phyloP scores from a whole-genome alignment of 75 land plant genomes.

The Larix kaempferi region DNA sequence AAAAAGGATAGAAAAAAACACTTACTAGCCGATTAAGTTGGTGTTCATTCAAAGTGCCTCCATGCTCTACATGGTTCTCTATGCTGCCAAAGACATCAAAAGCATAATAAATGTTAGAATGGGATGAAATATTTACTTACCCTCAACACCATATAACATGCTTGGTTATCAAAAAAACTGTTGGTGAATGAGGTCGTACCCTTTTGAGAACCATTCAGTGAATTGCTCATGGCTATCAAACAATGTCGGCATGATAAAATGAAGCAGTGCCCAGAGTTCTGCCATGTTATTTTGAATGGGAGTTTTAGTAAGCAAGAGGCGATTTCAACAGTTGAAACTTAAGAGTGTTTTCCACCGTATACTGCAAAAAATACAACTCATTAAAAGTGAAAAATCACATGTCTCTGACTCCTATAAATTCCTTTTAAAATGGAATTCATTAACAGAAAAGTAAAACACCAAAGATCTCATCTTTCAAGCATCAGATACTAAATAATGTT shows the following conservation, averaged over 20 bases:
- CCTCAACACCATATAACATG: not conserved
- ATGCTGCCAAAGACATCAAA: slow-evolving; percentile 48
- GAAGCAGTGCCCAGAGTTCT: slow-evolving; percentile 94
- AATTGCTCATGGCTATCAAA: slow-evolving; percentile 98
- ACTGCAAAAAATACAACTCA: slow-evolving; percentile 30
- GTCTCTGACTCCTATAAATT: not conserved
- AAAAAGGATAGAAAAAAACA: not conserved
- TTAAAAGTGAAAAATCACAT: slow-evolving; percentile 7
- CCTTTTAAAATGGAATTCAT: too few relatives aligned
- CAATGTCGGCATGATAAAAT: slow-evolving; percentile 97
- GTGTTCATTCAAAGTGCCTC: slow-evolving; percentile 88
- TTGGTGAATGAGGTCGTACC: slow-evolving; percentile 40
- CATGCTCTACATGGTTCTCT: slow-evolving; percentile 96
- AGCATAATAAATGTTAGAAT: not conserved
- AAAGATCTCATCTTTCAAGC: too few relatives aligned
- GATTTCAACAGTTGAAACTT: slow-evolving; percentile 93
- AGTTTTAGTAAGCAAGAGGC: slow-evolving; percentile 87
- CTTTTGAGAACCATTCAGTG: slow-evolving; percentile 97
- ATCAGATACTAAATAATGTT: not conserved
- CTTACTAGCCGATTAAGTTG: slow-evolving; percentile 89
- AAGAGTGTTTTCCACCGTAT: slow-evolving; percentile 95
- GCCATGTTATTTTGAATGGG: slow-evolving; percentile 99
- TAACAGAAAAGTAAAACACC: too few relatives aligned
- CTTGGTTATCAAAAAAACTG: not conserved
- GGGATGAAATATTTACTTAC: not conserved